Base-by-base conservation (phyloP, 768 basidiomycete genomes). In the Coprinellus aureogranulatus region DNA sequence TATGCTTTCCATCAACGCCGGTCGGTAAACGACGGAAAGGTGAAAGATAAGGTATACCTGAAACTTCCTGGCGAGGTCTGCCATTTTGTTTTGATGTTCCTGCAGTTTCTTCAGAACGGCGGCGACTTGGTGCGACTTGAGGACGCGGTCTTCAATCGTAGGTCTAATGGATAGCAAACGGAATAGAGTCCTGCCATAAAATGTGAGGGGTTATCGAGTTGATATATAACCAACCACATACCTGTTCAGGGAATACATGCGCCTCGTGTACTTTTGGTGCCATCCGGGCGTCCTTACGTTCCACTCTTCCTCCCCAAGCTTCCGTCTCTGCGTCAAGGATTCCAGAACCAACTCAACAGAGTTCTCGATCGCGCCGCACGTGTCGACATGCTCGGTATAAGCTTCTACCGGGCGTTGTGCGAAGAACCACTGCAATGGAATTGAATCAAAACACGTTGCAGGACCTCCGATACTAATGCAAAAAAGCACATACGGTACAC, bases 51-150 rank as follows among this genome's bases (percentile, higher is more conserved):
- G 45, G 44, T 23, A 37, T 57, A 73, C 75, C 53, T 64, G 66
- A 62, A 73, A 72, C 58, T 75, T 75, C 54, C 68, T 67, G 44
- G 71, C 66, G 30, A 78, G 67, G 63, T 77, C 70, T 39, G 63
- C 61, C 53, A 77, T 59, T 60, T 78, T 78, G 50, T 60, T 59
- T 62, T 77, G 75, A 65, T 75, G 75, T 62, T 77, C 68, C 53
- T 67, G 64, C 53, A 75, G 62, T 67, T 77, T 78, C 41, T 64
- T 59, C 34, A 74, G 61, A 28, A 72, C 64, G 45, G 61, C 62
- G 20, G 58, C 62, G 14, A 66, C 61, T 53, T 71, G 72, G 28
- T 67, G 64, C 52, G 67, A 65, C n/a, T 66, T 68, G 51, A 68
- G 61, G n/a, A 65, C 59, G 39, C 65, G 65, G 16, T 53, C 58